These are phyloP conservation scores for Nemania diffusa DNA, from an alignment of 2,329 filamentous ascomycete genomes.

Conservation along the genomic window DNA sequence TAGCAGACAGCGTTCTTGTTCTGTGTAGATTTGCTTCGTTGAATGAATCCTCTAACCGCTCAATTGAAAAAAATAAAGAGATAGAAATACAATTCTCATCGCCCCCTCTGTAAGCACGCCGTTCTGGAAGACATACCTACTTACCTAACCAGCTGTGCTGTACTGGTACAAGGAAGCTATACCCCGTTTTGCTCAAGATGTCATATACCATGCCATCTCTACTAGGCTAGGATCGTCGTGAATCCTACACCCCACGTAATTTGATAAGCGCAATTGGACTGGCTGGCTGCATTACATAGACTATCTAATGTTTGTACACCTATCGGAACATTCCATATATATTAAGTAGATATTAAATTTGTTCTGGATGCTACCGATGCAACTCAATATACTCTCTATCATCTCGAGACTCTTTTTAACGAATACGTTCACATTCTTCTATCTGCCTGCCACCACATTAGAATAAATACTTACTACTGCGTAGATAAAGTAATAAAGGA, in stretches of 20 bases:
- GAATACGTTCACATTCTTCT: no score
- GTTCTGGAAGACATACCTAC: conserved; percentile 8
- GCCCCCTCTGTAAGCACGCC: conserved; percentile 21
- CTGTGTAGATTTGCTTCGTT: conserved; percentile 1
- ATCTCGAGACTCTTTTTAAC: no score
- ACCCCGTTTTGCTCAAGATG: conserved; percentile 22
- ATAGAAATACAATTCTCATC: conserved; percentile 16
- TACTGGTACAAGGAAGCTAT: conserved; percentile 17
- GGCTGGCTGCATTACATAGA: conserved; percentile 6
- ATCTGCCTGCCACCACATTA: no score
- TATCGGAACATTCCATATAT: conserved; percentile 13
- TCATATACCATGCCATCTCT: conserved; percentile 11
- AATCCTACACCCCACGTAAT: conserved; percentile 25
- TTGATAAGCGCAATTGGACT: conserved; percentile 27
- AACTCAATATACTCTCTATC: no score
- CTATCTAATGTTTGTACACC: conserved; percentile 19
- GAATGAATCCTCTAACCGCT: conserved; percentile 7
- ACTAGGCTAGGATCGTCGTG: conserved; percentile 30
- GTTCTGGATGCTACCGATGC: background rate
- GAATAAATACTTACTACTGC: conserved; percentile 10
- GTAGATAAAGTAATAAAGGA: conserved; percentile 23
- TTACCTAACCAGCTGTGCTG: background rate
- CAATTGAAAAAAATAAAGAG: conserved; percentile 10
- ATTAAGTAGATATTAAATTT: background rate
- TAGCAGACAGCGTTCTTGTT: background rate